Evolutionary conservation across 78 protist genomes (phyloP).

Genomic region (slime mould (Dictyostelium discoideum)): DNA sequence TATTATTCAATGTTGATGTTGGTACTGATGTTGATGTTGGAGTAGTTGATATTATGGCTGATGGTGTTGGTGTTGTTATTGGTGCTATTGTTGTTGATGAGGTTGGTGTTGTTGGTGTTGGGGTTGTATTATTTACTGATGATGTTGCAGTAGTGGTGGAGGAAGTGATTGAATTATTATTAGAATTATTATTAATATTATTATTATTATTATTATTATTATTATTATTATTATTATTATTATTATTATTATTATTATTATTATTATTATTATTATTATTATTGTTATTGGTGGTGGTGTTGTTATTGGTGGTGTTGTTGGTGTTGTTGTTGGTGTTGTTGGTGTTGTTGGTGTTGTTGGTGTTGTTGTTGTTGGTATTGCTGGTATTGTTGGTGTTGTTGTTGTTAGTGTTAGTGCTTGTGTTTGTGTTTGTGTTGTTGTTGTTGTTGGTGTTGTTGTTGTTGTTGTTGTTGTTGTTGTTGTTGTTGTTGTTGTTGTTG

Average conservation of each 20-base stretch:
- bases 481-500: neutral
- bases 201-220: neutral
- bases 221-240: neutral
- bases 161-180: neutral
- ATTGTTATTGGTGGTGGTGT: neutral
- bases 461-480: neutral
- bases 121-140: neutral
- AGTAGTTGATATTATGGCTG: neutral
- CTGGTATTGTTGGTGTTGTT: neutral
- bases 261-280: neutral
- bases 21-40: neutral
- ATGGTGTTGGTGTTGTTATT: neutral
- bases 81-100: neutral
- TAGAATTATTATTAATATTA: neutral
- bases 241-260: neutral
- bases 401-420: neutral
- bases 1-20: neutral
- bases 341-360: neutral
- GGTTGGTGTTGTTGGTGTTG: neutral
- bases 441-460: neutral
- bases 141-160: neutral
- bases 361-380: neutral
- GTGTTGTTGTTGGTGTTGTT: neutral
- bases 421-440: no score
- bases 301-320: neutral